Evolutionary conservation across 192 early-diverging fungal genomes (phyloP).

Genomic region (Coemansia sp.): DNA sequence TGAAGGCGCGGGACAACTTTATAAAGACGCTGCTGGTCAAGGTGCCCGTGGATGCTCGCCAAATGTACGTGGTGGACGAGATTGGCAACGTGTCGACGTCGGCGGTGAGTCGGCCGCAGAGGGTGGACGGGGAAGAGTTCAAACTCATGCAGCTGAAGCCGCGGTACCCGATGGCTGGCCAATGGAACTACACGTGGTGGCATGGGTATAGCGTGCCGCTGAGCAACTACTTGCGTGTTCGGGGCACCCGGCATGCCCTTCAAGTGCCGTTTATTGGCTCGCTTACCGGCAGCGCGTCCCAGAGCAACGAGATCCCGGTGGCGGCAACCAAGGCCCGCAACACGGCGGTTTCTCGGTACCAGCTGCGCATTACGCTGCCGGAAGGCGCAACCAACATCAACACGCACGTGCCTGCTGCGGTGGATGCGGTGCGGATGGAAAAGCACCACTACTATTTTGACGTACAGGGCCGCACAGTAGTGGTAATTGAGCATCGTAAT

Average conservation of each 20-base stretch:
- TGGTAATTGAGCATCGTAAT: constrained; percentile 67
- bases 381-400: constrained; percentile 83
- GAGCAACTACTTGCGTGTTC: constrained; percentile 59
- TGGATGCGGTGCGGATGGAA: constrained; percentile 55
- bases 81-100: constrained; percentile 99
- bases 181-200: constrained; percentile 97
- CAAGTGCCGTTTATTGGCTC: constrained; percentile 68
- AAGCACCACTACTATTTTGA: constrained; percentile 83
- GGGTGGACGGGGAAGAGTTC: constrained; percentile 38
- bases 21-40: constrained; percentile 33
- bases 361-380: constrained; percentile 79
- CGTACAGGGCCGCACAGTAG: constrained; percentile 80
- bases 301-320: constrained; percentile 62
- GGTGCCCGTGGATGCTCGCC: constrained; percentile 67
- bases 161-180: constrained; percentile 91
- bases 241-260: constrained; percentile 57
- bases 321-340: constrained; percentile 68
- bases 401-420: constrained; percentile 60
- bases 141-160: constrained; percentile 74
- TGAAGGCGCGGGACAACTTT: constrained; percentile 30
- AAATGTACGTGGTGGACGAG: constrained; percentile 75
- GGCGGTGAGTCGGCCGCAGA: constrained; percentile 16
- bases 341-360: constrained; percentile 62
- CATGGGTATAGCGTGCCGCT: constrained; percentile 86
- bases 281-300: constrained; percentile 62